These are phyloP conservation scores for Fomitopsis serialis DNA, from an alignment of 768 basidiomycete genomes.

Conservation along the genomic window DNA sequence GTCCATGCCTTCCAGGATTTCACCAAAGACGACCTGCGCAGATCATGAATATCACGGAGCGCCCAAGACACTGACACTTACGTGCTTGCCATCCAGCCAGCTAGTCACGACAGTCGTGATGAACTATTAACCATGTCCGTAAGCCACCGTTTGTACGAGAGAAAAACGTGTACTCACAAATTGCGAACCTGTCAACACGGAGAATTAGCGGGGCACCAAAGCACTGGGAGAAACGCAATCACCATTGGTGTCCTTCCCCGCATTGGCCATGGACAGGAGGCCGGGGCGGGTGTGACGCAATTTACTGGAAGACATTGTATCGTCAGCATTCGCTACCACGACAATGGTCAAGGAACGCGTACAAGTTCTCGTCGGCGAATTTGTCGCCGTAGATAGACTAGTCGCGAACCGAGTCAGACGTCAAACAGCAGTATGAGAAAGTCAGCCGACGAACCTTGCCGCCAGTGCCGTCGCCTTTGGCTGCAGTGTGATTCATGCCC, in stretches of 20 bases:
- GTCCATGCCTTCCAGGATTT: slow-evolving; percentile 90
- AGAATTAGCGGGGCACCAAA: not conserved
- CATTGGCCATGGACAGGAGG: slow-evolving; percentile 91
- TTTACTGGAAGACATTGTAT: slow-evolving; percentile 51
- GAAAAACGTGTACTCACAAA: slow-evolving; percentile 61
- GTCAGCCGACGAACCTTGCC: slow-evolving; percentile 59
- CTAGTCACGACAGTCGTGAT: slow-evolving; percentile 83
- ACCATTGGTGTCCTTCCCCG: slow-evolving; percentile 92
- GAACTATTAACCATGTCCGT: slow-evolving; percentile 47
- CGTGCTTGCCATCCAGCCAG: slow-evolving; percentile 92
- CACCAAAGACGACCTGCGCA: slow-evolving; percentile 84
- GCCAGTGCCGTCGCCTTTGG: slow-evolving; percentile 83
- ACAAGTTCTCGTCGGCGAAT: slow-evolving; percentile 98
- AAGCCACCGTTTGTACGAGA: no score
- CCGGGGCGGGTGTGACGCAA: slow-evolving; percentile 90
- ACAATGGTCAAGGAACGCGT: slow-evolving; percentile 19
- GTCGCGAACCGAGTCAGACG: not conserved
- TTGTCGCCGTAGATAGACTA: slow-evolving; percentile 87
- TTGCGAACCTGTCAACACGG: slow-evolving; percentile 61
- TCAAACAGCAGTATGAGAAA: not conserved
- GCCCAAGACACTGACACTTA: slow-evolving; percentile 24
- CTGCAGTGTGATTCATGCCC: slow-evolving; percentile 30
- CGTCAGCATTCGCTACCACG: not conserved
- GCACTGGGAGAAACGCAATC: slow-evolving; percentile 9
- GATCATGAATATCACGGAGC: slow-evolving; percentile 6